Base-by-base conservation (phyloP, 768 basidiomycete species). In the Xerocomellus chrysenteron region DNA sequence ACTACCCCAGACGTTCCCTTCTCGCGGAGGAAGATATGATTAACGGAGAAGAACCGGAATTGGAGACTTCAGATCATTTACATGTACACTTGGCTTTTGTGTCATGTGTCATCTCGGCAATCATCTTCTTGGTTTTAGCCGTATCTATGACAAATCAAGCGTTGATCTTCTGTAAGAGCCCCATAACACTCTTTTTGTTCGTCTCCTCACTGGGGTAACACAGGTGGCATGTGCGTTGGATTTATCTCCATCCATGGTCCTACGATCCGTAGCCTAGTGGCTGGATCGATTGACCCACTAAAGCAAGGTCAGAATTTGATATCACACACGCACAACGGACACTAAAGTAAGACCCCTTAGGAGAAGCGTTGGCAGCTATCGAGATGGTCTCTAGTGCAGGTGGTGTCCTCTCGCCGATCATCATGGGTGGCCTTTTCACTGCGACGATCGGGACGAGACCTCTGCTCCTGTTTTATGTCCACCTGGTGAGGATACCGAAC, bases 351-450 rank as follows among this genome's bases (percentile, higher is more conserved):
- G 35, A 17, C 10, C 3, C 21, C 14, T 21, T 35, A 72, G 70
- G 70, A 41, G 66, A 71, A 14, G 63, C 68, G 39, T 41, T 72
- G 39, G 70, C 70, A 40, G 66, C 66, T 1, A 47, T 72, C 35
- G 64, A 65, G 21, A 72, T 73, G 58, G 63, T 73, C 2, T 21
- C 55, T 7, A 59, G 57, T 13, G 54, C 62, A 3, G 72, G 64
- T 30, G 16, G 9, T 5, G 16, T 62, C 3, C 55, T 72, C 24
- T 71, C 72, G 5, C 68, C 70, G 3, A 30, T 73, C 50, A 51
- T 73, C 43, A 69, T 73, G 68, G 70, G 70, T 8, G 47, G 68
- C 40, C 61, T 72, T 35, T 44, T 72, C 26, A 63, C 66, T 12
- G 53, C 58, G 36, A 65, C 70, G 10, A 67, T 69, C 26, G 44